A percentile compares a stretch with the other conserved stretches of the same genome.
Evolutionary conservation across 352 stramenopile species (phyloP).

Genomic region (Phytophthora litchii): DNA sequence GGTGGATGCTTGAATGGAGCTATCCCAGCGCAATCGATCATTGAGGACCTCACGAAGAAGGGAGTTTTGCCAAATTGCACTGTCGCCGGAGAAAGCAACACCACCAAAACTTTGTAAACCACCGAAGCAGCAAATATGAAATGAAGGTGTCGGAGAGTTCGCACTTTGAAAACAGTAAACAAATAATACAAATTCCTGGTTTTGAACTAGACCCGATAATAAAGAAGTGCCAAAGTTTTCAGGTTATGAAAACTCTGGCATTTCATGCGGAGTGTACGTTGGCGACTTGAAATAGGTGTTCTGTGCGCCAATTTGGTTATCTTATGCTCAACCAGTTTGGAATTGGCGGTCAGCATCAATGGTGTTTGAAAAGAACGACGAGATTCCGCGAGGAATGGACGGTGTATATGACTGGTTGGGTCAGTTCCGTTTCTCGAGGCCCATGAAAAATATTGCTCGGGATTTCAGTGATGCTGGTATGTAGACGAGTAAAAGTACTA

Average conservation of each 20-base stretch:
- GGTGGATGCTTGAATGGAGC: constrained; percentile 75
- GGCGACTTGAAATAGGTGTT: constrained; percentile 15
- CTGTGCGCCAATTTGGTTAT: background rate
- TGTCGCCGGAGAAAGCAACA: constrained; percentile 25
- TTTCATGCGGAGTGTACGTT: no score
- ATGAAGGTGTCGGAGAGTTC: background rate
- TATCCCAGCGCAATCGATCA: constrained; percentile 58
- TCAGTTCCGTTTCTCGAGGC: constrained; percentile 53
- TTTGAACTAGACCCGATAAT: no score
- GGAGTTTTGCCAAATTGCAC: constrained; percentile 48
- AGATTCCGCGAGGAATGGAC: constrained; percentile 31
- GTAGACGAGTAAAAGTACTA: constrained; percentile 1
- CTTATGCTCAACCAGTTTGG: background rate
- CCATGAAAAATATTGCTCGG: constrained; percentile 38
- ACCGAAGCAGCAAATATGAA: background rate
- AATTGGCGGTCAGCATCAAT: constrained; percentile 11
- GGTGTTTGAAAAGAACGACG: constrained; percentile 25
- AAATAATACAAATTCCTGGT: no score
- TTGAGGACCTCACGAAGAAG: constrained; percentile 44
- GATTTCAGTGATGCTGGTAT: constrained; percentile 60
- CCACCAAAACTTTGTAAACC: constrained; percentile 7
- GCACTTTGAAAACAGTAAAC: background rate
- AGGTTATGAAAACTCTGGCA: no score
- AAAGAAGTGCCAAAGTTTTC: no score
- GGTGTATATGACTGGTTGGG: constrained; percentile 46